Evolutionary conservation across 257 asterid species (phyloP), one percentile per base, ranked within the genome.

Genomic region (Echium plantagineum): DNA sequence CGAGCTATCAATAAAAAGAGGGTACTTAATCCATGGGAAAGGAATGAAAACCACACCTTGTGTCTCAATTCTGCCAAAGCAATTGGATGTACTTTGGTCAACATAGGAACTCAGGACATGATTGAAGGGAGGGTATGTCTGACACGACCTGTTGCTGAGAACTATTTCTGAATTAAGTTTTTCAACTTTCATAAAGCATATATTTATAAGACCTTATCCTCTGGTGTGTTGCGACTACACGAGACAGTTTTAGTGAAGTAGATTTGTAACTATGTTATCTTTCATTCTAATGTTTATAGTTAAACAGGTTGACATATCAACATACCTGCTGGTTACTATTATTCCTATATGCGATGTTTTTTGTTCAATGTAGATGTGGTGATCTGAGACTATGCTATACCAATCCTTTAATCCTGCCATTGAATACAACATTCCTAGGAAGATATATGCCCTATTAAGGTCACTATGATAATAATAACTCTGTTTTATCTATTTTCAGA

Each of bases 1-100:
- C 85, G 98, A 57, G 94, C 98, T 32, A 82, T 93, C 63, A 93
- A 93, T 72, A 93, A 91, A 57, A 93, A 91, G 85, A 84, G 76
- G 69, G 61, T 78, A 60, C 94, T 93, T 54, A 93, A 93, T 72
- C 98, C 97, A 18, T 93, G 98, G 98, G 98, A 93, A 83, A 86
- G 94, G 78, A 93, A 93, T 53, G 98, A 93, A 85, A 93, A 89
- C 75, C 98, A 88, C 67, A 93, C 98, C 54, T 77, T 93, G 51
- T 83, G 98, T 84, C 97, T 93, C 71, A 93, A 93, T 77, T 93
- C 98, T 64, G 95, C 97, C 64, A 93, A 89, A 86, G 98, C 97
- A 66, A 86, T 93, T 70, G 97, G 98, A 62, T 93, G 98, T 61
- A 93, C 98, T 20, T 82, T 89, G 58, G 98, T 93, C 77, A 93